These are phyloP conservation scores for Talaromyces sp. DNA, from an alignment of 2,329 filamentous ascomycete genomes.

Conservation along the genomic window DNA sequence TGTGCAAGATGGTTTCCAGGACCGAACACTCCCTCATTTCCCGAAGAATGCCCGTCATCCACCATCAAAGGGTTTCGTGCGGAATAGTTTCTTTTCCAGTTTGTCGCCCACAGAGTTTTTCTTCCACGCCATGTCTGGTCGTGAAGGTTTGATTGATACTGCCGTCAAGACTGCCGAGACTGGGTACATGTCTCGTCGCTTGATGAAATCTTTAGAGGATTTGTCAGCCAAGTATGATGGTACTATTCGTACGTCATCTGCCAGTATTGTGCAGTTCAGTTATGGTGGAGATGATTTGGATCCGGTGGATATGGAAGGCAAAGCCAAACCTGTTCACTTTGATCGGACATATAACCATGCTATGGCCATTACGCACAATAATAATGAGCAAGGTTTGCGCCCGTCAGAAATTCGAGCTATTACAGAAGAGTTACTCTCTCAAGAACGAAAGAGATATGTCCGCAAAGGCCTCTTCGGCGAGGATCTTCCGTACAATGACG, in stretches of 20 bases:
- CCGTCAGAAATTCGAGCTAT: constrained; percentile 70
- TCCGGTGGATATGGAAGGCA: constrained; percentile 95
- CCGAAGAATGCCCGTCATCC: constrained; percentile 88
- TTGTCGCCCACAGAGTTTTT: constrained; percentile 88
- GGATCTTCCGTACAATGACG: constrained; percentile 66
- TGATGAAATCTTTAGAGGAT: constrained; percentile 98
- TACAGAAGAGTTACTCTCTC: constrained; percentile 65
- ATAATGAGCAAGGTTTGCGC: constrained; percentile 68
- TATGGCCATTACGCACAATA: constrained; percentile 72
- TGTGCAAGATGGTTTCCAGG: constrained; percentile 94
- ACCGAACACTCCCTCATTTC: constrained; percentile 91
- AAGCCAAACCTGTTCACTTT: constrained; percentile 88
- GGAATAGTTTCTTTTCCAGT: constrained; percentile 95
- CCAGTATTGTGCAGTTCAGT: constrained; percentile 90
- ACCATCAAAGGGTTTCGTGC: constrained; percentile 94
- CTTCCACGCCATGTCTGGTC: constrained; percentile 96
- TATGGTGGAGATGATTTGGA: constrained; percentile 95
- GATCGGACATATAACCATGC: constrained; percentile 83
- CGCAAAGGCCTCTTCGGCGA: constrained; percentile 61
- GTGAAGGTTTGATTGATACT: constrained; percentile 97
- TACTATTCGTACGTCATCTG: constrained; percentile 86
- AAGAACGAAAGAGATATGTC: constrained; percentile 63
- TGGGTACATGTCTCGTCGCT: constrained; percentile 94
- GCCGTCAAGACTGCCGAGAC: constrained; percentile 99
- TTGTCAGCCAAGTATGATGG: constrained; percentile 90